These are phyloP conservation scores for Ensete glaucum DNA, from an alignment of 176 grass and related monocot species.

Conservation along the genomic window DNA sequence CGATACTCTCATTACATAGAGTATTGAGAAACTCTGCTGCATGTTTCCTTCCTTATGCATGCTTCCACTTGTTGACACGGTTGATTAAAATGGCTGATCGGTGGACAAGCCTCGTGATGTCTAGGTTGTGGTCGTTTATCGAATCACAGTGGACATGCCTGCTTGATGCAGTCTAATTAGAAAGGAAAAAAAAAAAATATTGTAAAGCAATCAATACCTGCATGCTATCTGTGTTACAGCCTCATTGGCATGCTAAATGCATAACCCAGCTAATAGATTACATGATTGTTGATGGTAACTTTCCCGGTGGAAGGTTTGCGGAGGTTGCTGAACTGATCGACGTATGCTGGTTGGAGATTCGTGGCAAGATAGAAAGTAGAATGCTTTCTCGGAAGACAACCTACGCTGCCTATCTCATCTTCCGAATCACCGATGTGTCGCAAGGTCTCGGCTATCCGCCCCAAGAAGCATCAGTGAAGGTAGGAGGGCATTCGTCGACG, in stretches of 20 bases:
- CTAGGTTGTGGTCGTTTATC: background rate
- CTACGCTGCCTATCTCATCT: constrained; percentile 45
- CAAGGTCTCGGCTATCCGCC: background rate
- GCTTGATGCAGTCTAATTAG: too few relatives aligned
- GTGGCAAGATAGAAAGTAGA: constrained; percentile 35
- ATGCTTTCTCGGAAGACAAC: constrained; percentile 31
- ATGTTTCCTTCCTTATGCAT: background rate
- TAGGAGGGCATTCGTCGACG: constrained; percentile 1
- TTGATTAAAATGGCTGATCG: background rate
- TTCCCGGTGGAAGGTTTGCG: constrained; percentile 31
- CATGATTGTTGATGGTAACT: background rate
- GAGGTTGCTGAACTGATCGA: constrained; percentile 32
- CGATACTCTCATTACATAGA: too few relatives aligned
- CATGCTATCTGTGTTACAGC: too few relatives aligned
- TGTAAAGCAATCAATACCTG: too few relatives aligned
- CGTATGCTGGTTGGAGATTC: constrained; percentile 67
- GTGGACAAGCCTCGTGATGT: background rate
- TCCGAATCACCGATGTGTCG: background rate
- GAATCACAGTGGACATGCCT: too few relatives aligned
- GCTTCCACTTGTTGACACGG: background rate
- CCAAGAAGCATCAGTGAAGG: constrained; percentile 17
- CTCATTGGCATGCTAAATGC: too few relatives aligned
- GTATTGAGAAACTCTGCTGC: too few relatives aligned
- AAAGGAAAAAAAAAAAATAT: too few relatives aligned
- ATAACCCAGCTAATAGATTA: too few relatives aligned